phyloP scores from a whole-genome alignment of 129 eudicot genomes.

The Deinandra increscens region DNA sequence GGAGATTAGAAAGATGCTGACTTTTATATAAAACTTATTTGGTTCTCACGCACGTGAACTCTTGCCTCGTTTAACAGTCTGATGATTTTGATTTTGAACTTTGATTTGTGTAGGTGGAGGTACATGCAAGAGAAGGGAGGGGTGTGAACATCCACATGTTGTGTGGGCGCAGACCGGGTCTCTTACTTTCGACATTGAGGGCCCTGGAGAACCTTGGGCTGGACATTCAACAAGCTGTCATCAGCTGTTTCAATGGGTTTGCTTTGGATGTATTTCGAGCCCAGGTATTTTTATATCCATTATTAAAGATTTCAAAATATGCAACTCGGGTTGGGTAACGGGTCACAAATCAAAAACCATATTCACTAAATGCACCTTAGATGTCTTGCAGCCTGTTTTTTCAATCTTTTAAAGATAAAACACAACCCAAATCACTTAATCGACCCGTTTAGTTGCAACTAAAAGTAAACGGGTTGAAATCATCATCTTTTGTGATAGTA shows the following conservation, averaged over 20 bases:
- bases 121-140: constrained; percentile 64
- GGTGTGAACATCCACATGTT: constrained; percentile 81
- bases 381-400: no score
- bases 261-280: constrained; percentile 75
- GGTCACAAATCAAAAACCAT: not conserved
- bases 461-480: no score
- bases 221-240: constrained; percentile 83
- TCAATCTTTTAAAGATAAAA: not conserved
- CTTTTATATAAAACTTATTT: no score
- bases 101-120: constrained; percentile 50
- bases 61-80: no score
- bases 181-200: constrained; percentile 67
- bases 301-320: not conserved
- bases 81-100: not conserved
- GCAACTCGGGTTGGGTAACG: not conserved
- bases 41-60: no score
- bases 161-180: constrained; percentile 76
- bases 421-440: not conserved
- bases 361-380: not conserved
- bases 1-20: no score
- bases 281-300: constrained; percentile 43
- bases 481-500: not conserved
- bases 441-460: not conserved
- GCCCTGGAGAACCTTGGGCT: constrained; percentile 68
- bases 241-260: constrained; percentile 81